A percentile compares a stretch with the other conserved stretches of the same genome.
These are phyloP conservation scores for Coemansia sp. DNA, from an alignment of 192 early-diverging fungal species.

Conservation along the genomic window DNA sequence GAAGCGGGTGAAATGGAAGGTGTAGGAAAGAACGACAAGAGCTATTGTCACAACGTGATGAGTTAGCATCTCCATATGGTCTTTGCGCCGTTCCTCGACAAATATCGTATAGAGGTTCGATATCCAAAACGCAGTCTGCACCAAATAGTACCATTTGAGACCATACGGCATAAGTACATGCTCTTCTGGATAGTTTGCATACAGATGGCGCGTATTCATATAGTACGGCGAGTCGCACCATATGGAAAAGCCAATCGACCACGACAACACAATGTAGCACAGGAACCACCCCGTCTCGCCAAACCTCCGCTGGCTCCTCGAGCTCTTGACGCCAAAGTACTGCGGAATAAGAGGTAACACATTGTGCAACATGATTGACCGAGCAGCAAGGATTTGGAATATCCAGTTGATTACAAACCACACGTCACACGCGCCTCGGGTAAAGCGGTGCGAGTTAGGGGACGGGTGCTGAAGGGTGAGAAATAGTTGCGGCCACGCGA, in stretches of 20 bases:
- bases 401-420: constrained; percentile 66
- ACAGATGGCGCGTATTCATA: constrained; percentile 49
- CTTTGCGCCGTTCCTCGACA: constrained; percentile 56
- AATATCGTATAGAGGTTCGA: constrained; percentile 52
- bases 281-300: constrained; percentile 55
- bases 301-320: constrained; percentile 44
- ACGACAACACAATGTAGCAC: constrained; percentile 43
- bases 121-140: constrained; percentile 51
- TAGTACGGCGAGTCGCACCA: constrained; percentile 44
- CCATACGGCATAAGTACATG: constrained; percentile 44
- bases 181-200: constrained; percentile 51
- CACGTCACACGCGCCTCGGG: constrained; percentile 57
- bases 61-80: constrained; percentile 48
- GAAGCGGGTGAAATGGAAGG: constrained; percentile 54
- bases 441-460: constrained; percentile 10
- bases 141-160: constrained; percentile 55
- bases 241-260: constrained; percentile 32
- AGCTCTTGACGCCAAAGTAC: constrained; percentile 19
- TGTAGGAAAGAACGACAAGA: constrained; percentile 50
- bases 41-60: constrained; percentile 57
- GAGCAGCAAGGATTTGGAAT: constrained; percentile 60
- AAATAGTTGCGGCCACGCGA: constrained; percentile 32
- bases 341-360: constrained; percentile 26
- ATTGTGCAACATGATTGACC: constrained; percentile 56
- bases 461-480: constrained; percentile 34